Base-by-base conservation (phyloP, 2,329 filamentous ascomycete species). In the Penicillium janthinellum region DNA sequence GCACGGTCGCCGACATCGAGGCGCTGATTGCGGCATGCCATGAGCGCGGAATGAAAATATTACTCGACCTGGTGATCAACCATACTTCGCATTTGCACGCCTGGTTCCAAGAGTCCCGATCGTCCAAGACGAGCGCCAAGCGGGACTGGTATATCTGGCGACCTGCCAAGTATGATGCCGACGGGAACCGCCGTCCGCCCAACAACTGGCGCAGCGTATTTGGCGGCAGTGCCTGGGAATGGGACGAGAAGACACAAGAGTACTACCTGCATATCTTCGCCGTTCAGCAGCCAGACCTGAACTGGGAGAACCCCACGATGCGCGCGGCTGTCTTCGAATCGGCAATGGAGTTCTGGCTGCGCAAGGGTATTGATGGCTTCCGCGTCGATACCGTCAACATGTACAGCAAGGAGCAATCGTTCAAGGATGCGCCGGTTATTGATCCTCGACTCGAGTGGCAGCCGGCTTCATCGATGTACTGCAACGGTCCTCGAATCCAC, bases 261-360 rank as follows among this genome's bases (percentile, higher is more conserved):
- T 92, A 90, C 71, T 92, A 90, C 68, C 83, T 92, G 0, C 86
- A 89, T 63, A 80, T 93, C 14, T 93, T 91, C 72, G 85, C 86
- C 8, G 82, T 83, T 10, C 84, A 89, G 63, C 90, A 92, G 72
- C 90, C 90, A 0, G 90, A 93, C 67, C 79, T 93, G 14, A 93
- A 93, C 73, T 93, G 89, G 89, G 88, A 92, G 70, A 89, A 87
- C 57, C 77, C 80, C 0, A 83, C 83, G 25, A 83, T 86, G 0
- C 83, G 90, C 4, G 75, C 82, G 37, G 89, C 88, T 4, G 85
- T 91, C 22, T 90, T 90, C 73, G 82, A 88, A 37, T 82, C 81
- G 6, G 80, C 87, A 1, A 89, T 92, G 83, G 82, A 84, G 49
- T 93, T 92, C 71, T 93, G 90, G 90, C 82, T 92, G 0, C 79